phyloP scores from a whole-genome alignment of 2,329 filamentous ascomycete species.

The Ophiostoma fasciatum region DNA sequence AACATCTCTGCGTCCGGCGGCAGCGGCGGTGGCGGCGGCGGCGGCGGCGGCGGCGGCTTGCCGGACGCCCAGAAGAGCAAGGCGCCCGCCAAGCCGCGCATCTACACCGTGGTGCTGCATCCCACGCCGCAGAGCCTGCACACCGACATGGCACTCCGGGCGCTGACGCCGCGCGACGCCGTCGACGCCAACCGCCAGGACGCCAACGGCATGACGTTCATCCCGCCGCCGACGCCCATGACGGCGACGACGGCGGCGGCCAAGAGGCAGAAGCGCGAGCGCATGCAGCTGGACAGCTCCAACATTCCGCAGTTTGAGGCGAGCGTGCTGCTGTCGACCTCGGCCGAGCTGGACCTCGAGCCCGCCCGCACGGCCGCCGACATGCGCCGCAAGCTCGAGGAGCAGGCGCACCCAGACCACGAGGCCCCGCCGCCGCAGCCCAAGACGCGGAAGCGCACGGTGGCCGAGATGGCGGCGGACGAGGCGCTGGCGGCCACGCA shows the following conservation, averaged over 20 bases:
- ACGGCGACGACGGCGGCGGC: conserved; percentile 42
- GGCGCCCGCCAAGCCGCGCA: conserved; percentile 40
- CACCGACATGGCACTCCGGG: conserved; percentile 59
- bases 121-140: conserved; percentile 66
- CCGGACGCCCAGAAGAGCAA: conserved; percentile 30
- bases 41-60: conserved; percentile 33
- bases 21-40: too few relatives aligned
- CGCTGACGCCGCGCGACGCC: conserved; percentile 46
- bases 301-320: conserved; percentile 65
- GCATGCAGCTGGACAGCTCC: conserved; percentile 60
- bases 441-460: conserved; percentile 82
- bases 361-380: conserved; percentile 56
- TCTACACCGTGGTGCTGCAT: conserved; percentile 69
- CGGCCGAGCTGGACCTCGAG: conserved; percentile 61
- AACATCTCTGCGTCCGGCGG: conserved; percentile 41
- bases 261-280: conserved; percentile 55
- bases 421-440: conserved; percentile 62
- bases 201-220: conserved; percentile 15
- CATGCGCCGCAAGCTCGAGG: conserved; percentile 55
- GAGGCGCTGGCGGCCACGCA: conserved; percentile 80
- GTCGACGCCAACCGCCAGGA: conserved; percentile 3
- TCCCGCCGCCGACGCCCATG: conserved; percentile 54
- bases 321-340: conserved; percentile 57
- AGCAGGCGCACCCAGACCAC: conserved; percentile 63
- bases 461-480: conserved; percentile 88